Evolutionary conservation across 305 asterid species (phyloP).

Genomic region (Fraxinus albicans): DNA sequence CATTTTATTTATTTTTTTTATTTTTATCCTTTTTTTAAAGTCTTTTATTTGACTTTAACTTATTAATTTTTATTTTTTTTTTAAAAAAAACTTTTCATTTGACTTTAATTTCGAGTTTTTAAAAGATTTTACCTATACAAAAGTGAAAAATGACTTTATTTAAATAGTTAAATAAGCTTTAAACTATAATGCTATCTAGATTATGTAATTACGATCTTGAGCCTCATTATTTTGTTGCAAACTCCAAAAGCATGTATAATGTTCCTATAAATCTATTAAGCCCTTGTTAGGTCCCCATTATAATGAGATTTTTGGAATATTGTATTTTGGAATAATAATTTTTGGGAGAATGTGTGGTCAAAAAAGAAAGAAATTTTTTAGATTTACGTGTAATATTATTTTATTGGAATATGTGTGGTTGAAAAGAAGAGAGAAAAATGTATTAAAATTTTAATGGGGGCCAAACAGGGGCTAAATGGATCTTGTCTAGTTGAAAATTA

Average conservation of each 20-base stretch:
- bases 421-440: neutral
- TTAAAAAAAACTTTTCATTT: neutral
- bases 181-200: neutral
- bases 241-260: neutral
- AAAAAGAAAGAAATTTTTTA: neutral
- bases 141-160: neutral
- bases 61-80: too few relatives aligned
- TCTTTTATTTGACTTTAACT: neutral
- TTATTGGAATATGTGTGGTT: too few relatives aligned
- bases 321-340: neutral
- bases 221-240: neutral
- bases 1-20: too few relatives aligned
- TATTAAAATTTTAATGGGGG: neutral
- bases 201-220: neutral
- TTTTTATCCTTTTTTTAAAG: neutral
- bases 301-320: neutral
- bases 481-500: neutral
- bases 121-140: neutral
- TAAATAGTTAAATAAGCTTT: neutral
- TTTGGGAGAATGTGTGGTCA: neutral
- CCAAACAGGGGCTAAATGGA: neutral
- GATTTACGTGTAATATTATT: too few relatives aligned
- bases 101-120: neutral
- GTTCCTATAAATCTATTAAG: neutral
- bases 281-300: neutral